phyloP scores from a whole-genome alignment of 148 eudicot species.

The Rheum nobile region DNA sequence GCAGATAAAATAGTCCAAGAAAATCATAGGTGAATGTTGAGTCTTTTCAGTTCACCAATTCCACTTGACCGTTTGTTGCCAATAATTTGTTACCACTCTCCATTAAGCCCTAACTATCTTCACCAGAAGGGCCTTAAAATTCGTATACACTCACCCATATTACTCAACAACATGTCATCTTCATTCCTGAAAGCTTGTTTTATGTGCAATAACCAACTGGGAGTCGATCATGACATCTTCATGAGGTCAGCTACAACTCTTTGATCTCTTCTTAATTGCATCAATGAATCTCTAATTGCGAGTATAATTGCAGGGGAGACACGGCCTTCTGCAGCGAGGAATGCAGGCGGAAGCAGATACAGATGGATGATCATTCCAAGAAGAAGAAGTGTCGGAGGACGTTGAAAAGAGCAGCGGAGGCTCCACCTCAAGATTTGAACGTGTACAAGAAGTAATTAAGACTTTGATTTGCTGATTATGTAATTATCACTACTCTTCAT shows the following conservation, averaged over 20 bases:
- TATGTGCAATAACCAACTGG: constrained; percentile 14
- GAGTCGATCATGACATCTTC: constrained; percentile 34
- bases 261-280: not conserved
- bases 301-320: constrained; percentile 30
- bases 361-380: constrained; percentile 16
- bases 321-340: constrained; percentile 51
- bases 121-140: not conserved
- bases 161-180: not conserved
- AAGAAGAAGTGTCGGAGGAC: constrained; percentile 17
- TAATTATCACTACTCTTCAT: not conserved
- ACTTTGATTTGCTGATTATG: not conserved
- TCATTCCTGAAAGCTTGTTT: constrained; percentile 2
- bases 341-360: constrained; percentile 41
- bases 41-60: not conserved
- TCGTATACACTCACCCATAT: too few relatives aligned
- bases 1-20: not conserved
- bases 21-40: not conserved
- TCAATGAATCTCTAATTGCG: too few relatives aligned
- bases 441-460: not conserved
- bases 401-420: not conserved
- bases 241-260: constrained; percentile 29
- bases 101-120: not conserved
- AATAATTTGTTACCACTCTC: not conserved
- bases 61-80: not conserved
- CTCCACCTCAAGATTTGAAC: not conserved